Percentiles rank a stretch among this genome's conserved stretches.
Conservation (phyloP, 2,329 filamentous ascomycete species). For the Penicillium psychrosexuale region DNA sequence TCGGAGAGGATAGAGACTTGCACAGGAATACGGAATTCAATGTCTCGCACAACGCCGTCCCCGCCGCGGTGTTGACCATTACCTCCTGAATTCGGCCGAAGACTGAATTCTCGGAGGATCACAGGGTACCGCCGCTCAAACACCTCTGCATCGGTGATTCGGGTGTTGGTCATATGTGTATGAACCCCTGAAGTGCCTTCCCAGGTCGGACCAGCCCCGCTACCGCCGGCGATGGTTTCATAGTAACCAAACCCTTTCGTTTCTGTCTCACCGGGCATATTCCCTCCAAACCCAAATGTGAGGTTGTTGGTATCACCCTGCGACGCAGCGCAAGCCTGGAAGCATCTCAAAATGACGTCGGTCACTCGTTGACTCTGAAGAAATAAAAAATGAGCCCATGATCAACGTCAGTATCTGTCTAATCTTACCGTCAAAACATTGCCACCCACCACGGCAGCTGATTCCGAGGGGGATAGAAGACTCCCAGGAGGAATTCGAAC, state of each 20-base stretch:
- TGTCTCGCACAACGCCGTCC: slow-evolving; percentile 72
- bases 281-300: slow-evolving; percentile 26
- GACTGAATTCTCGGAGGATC: slow-evolving; percentile 65
- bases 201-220: slow-evolving; percentile 70
- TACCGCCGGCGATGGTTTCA: slow-evolving; percentile 77
- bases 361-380: slow-evolving; percentile 24
- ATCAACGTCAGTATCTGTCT: neutral
- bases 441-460: slow-evolving; percentile 73
- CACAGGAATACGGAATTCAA: slow-evolving; percentile 75
- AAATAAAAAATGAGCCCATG: neutral
- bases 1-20: slow-evolving; percentile 75
- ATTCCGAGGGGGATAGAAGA: slow-evolving; percentile 68
- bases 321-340: slow-evolving; percentile 69
- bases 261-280: slow-evolving; percentile 14
- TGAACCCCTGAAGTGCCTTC: slow-evolving; percentile 73
- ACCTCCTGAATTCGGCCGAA: slow-evolving; percentile 63
- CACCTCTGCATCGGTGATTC: slow-evolving; percentile 76
- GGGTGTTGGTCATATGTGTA: slow-evolving; percentile 81
- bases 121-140: slow-evolving; percentile 77
- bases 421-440: slow-evolving; percentile 72
- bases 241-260: slow-evolving; percentile 66
- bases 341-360: slow-evolving; percentile 73
- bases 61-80: slow-evolving; percentile 66
- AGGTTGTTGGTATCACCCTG: slow-evolving; percentile 75
- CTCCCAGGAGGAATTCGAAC: slow-evolving; percentile 68